These are phyloP conservation scores for Coemansia asiatica DNA, from an alignment of 192 early-diverging fungal species.

Conservation along the genomic window DNA sequence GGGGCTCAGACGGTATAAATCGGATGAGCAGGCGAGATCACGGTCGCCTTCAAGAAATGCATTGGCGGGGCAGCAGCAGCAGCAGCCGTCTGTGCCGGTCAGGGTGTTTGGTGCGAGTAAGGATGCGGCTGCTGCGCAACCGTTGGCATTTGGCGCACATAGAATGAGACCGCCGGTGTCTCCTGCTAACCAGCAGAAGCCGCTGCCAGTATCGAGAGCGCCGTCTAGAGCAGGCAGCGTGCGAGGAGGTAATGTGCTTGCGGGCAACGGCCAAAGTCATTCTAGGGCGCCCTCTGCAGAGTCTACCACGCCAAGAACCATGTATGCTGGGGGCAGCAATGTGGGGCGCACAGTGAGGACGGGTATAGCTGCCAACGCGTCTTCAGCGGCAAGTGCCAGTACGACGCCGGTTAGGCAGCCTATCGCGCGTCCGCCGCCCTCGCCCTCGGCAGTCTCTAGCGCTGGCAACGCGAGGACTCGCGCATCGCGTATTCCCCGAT, in stretches of 20 bases:
- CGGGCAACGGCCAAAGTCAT: background rate
- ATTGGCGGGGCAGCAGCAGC: slow-evolving; percentile 5
- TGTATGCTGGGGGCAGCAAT: slow-evolving; percentile 1
- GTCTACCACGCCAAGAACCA: background rate
- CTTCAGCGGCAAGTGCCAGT: background rate
- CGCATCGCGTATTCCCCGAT: slow-evolving; percentile 27
- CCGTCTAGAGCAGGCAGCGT: slow-evolving; percentile 7
- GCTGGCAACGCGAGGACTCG: background rate
- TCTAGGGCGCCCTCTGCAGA: slow-evolving; percentile 3
- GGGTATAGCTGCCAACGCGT: background rate
- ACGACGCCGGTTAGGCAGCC: background rate
- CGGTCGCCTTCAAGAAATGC: slow-evolving; percentile 2
- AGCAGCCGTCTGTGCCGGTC: slow-evolving; percentile 6
- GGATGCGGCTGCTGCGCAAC: slow-evolving; percentile 8
- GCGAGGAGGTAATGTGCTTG: background rate
- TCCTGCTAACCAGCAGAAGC: background rate
- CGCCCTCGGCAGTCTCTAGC: slow-evolving; percentile 10
- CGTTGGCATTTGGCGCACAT: background rate
- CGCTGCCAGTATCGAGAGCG: slow-evolving; percentile 5
- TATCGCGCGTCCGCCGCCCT: slow-evolving; percentile 13
- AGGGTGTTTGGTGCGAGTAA: slow-evolving; percentile 9
- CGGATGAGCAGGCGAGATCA: slow-evolving; percentile 13
- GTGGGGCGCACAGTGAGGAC: background rate
- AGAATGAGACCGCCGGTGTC: background rate
- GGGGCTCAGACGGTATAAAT: slow-evolving; percentile 22